Evolutionary conservation across 1,284 basidiomycete genomes (phyloP).

Genomic region (Trichosporon coremiiforme): DNA sequence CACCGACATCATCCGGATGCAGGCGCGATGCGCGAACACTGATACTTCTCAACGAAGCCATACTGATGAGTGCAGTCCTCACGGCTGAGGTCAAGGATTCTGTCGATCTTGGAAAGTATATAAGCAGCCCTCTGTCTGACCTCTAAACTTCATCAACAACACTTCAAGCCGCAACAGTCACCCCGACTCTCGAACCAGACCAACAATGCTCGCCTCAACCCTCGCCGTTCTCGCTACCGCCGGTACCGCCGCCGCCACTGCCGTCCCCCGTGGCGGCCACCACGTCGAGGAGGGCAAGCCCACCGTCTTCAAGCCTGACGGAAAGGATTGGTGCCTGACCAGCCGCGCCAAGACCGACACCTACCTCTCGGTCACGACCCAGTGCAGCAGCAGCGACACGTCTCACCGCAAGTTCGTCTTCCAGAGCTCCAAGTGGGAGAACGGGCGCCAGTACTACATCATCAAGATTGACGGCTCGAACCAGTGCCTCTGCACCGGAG

Average conservation of each 20-base stretch:
- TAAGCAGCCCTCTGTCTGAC: background rate
- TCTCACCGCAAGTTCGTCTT: background rate
- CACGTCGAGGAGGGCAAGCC: slow-evolving; percentile 7
- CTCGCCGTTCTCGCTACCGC: slow-evolving; percentile 1
- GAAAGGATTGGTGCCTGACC: background rate
- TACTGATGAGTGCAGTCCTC: too few species aligned
- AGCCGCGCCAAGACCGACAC: background rate
- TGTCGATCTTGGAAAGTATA: background rate
- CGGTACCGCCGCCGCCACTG: background rate
- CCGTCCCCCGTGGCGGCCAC: background rate
- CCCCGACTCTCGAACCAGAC: background rate
- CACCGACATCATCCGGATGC: background rate
- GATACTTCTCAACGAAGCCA: background rate
- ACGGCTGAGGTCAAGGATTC: background rate
- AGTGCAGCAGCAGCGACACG: background rate
- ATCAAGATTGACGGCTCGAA: background rate
- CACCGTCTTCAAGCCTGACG: slow-evolving; percentile 11
- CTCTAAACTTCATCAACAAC: background rate
- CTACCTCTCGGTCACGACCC: background rate
- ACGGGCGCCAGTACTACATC: slow-evolving; percentile 2
- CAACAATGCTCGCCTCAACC: slow-evolving; percentile 3
- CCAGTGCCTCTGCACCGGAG: slow-evolving; percentile 5
- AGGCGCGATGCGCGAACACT: background rate
- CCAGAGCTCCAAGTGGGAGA: background rate
- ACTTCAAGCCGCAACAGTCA: background rate